A percentile compares a stretch with the other conserved stretches of the same genome.
phyloP scores from a whole-genome alignment of 2,329 filamentous ascomycete species.

The Diaporthe humulicola region DNA sequence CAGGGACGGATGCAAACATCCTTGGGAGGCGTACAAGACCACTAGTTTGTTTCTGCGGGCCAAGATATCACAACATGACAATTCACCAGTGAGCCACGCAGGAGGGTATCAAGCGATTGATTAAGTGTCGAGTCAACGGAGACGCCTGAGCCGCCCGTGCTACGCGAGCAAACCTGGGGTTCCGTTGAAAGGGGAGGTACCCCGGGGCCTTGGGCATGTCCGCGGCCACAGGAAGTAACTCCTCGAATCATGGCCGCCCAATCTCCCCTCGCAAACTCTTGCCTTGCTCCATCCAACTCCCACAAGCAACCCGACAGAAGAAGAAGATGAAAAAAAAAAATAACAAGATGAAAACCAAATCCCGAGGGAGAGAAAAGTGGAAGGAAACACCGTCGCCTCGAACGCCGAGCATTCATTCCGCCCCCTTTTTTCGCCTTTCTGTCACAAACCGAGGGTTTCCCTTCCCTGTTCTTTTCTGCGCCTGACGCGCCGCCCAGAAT shows the following conservation, averaged over 20 bases:
- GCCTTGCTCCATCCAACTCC: not conserved
- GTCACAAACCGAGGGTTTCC: not conserved
- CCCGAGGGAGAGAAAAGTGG: not conserved
- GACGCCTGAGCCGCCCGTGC: not conserved
- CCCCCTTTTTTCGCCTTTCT: conserved; percentile 18
- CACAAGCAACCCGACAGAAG: not conserved
- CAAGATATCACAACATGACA: conserved; percentile 3
- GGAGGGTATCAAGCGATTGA: conserved; percentile 11
- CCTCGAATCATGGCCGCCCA: conserved; percentile 10
- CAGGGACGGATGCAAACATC: not conserved
- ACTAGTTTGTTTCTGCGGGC: not conserved
- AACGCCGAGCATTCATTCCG: conserved; percentile 16
- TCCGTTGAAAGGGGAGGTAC: not conserved
- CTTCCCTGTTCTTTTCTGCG: conserved; percentile 20
- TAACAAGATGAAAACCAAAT: conserved; percentile 7
- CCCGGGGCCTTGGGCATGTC: not conserved
- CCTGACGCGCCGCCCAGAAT: not conserved
- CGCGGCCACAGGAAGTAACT: not conserved
- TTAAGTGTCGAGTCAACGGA: not conserved
- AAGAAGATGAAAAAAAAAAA: not conserved
- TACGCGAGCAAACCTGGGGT: not conserved
- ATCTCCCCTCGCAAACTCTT: conserved; percentile 22
- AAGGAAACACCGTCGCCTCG: not conserved
- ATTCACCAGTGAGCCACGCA: conserved; percentile 1
- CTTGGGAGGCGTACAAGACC: no score